Base-by-base conservation (phyloP, 371 early-diverging fungal genomes). In the Phascolomyces articulosus region DNA sequence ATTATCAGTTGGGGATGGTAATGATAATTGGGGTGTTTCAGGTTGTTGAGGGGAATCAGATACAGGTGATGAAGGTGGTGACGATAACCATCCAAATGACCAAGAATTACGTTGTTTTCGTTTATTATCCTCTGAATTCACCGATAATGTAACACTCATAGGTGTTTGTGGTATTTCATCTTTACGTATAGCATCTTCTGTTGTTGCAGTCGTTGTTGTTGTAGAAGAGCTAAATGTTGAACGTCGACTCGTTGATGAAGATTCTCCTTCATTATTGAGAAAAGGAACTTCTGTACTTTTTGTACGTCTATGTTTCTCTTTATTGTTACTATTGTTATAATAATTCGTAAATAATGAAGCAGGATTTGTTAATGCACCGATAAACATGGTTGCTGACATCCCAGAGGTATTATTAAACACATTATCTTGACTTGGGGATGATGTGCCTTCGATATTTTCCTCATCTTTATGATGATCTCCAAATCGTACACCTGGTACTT, bases 301-400 rank as follows among this genome's bases (percentile, higher is more conserved):
- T 20, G 23, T 24, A 24, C 13, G 38, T 15, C 40, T 51, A 18
- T 51, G 53, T 38, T 61, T 41, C 15, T 23, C 24, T 31, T 29
- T 38, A 18, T 40, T 48, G 40, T 13, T 57, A 27, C 24, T 44
- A 54, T 40, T 55, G 63, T 41, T 34, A 34, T 34, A 34, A 11
- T 34, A 1, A 11, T 34, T 55, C n/a, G 40, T 15, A 11, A 56
- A 26, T 6, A 62, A 15, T 20, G 62, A 40, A 0, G 31, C 57
- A 10, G 68, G 26, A 20, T 60, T 40, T n/a, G 53, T 55, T 2
- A 63, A 53, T 2, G 60, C 60, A 8, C 65, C 64, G 21, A 64
- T 51, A 13, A 68, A 34, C 31, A 63, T 55, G 13, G 69, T 62
- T 4, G 69, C 65, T 10, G 69, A 68, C 21, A 68, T 48, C 1